These are phyloP conservation scores for Cyberlindnera meyerae DNA, from an alignment of 805 yeast species.

Conservation along the genomic window DNA sequence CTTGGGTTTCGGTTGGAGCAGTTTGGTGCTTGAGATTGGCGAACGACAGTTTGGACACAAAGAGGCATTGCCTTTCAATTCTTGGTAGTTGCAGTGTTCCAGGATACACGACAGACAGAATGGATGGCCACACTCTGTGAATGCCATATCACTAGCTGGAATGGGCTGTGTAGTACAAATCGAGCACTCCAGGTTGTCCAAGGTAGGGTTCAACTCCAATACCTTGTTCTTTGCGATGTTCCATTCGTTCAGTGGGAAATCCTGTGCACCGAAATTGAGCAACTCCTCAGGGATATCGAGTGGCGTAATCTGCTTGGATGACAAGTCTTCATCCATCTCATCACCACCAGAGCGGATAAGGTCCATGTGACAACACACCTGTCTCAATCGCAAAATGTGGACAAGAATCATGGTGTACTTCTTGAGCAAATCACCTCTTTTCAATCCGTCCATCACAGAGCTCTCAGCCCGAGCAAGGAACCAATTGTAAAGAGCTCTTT, in stretches of 20 bases:
- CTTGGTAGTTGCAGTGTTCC: constrained; percentile 71
- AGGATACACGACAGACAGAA: constrained; percentile 70
- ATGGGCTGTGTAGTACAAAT: constrained; percentile 76
- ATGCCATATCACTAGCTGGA: constrained; percentile 43
- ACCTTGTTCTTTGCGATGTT: constrained; percentile 22
- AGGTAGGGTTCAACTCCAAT: constrained; percentile 27
- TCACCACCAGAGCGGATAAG: constrained; percentile 47
- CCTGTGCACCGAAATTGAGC: constrained; percentile 1
- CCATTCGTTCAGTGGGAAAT: constrained; percentile 15
- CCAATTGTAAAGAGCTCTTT: constrained; percentile 61
- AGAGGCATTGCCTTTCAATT: constrained; percentile 37
- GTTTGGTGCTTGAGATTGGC: constrained; percentile 45
- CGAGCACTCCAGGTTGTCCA: constrained; percentile 65
- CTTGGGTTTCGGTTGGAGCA: constrained; percentile 23
- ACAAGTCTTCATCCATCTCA: constrained; percentile 49
- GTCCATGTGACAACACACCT: constrained; percentile 80
- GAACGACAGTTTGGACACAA: constrained; percentile 77
- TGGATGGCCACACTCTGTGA: constrained; percentile 77
- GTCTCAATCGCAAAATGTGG: constrained; percentile 78
- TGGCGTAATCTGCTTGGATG: constrained; percentile 11
- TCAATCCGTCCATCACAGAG: constrained; percentile 54
- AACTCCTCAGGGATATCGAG: constrained; percentile 21
- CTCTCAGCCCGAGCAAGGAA: constrained; percentile 62
- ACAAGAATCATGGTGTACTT: constrained; percentile 76
- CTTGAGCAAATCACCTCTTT: constrained; percentile 62